Base-by-base conservation (phyloP, 371 early-diverging fungal genomes). In the Entomophthora muscae region DNA sequence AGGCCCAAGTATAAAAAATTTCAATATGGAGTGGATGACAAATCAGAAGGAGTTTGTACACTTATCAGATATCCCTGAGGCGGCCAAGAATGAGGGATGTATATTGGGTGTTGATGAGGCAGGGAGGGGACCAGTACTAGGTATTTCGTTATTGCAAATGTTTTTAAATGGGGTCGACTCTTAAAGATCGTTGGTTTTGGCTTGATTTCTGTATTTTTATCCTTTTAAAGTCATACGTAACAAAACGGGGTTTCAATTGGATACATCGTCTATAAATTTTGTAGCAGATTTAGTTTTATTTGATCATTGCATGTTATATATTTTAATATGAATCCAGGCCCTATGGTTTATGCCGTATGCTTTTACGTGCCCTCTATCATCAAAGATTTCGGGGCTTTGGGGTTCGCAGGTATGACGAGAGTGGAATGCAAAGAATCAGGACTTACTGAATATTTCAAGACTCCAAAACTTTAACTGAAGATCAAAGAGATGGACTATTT, bases 71-170 rank as follows among this genome's bases (percentile, higher is more conserved):
- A 42, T 42, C 17, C 42, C 42, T 10, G 5, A 42, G 5, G 61
- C 23, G 28, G 42, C 69, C n/a, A 64, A 68, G 29, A 64, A 71
- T 28, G 79, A 80, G 57, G 82, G 84, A 12, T 89, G 82, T 66
- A 77, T 86, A 0, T 72, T 98, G 51, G 99, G 99, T 17, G 91
- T 99, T 1, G 99, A 99, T 72, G 99, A 99, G 68, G 99, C 99
- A 13, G 99, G 99, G 17, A 75, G 99, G 52, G 99, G 99, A 0
- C 99, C 99, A 2, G 97, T 98, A 2, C 77, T 99, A 0, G 94
- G 91, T 83, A 72, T 54, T 42, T n/a, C 29, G 59, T 26, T 31
- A 29, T 59, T 51, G 31, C 61, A 13, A 17, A 33, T 13, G 26
- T 32, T 29, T 53, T 17, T 3, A 10, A 1, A 5, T 42, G 53